Base-by-base conservation (phyloP, 257 asterid genomes). In the Ballota nigra region DNA sequence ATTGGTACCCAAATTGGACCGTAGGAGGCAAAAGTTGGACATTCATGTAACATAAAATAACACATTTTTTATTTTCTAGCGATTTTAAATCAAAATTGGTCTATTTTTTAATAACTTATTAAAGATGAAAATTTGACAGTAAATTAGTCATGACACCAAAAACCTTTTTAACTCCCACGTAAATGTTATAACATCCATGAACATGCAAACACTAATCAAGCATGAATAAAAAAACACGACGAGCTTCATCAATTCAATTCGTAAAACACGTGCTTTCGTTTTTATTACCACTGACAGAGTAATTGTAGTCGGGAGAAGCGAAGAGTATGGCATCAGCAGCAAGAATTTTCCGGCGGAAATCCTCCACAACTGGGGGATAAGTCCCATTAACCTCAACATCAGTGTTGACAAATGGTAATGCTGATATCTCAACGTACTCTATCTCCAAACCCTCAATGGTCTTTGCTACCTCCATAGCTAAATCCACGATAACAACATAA, bases 371-470 rank as follows among this genome's bases (percentile, higher is more conserved):
- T 16, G 55, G 10, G 1, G 53, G 55, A 22, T 0, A 47, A 47
- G 22, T 47, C 0, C 55, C 55, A 6, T 47, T 47, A 1, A 47
- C 55, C 55, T 47, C 55, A 47, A 47, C 10, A 47, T 47, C 55
- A n/a, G 55, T 47, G 55, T 47, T 47, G 22, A 47, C 10, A n/a
- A 47, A 47, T 47, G 55, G 55, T 3, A 47, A 47, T 47, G 55
- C 3, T 3, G 55, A 47, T 47, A 47, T 86, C 38, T 89, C 98
- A 23, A 88, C 82, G 11, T 80, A 82, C 68, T 92, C 96, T 0
- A 89, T 77, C 78, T 85, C 84, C 81, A 92, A 74, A 16, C 96
- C 96, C 4, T 81, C 57, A 4, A 92, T 59, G 2, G 91, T 79
- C 47, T 80, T 78, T 26, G 90, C 75, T 43, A 89, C 51, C 65